phyloP scores from a whole-genome alignment of 139 green algal genomes.

The Pleodorina starrii region DNA sequence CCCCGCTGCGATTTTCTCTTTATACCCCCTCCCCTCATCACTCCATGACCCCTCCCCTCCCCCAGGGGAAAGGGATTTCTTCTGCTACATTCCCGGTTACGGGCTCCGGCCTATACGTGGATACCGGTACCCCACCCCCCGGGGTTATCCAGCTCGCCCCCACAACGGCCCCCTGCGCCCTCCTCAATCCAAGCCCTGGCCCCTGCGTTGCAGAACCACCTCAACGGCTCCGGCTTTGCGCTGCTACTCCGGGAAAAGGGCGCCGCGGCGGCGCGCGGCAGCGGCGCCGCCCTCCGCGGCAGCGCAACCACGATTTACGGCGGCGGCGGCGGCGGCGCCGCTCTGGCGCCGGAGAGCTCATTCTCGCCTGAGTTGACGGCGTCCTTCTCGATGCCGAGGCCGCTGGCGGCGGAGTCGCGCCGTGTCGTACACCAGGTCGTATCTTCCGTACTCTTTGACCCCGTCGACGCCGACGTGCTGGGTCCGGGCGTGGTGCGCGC shows the following conservation, averaged over 20 bases:
- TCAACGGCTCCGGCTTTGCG: too few species aligned
- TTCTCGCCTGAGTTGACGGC: not conserved
- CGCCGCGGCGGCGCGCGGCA: not conserved
- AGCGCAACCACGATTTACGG: not conserved
- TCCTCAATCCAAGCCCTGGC: constrained; percentile 30
- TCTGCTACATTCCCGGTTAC: too few species aligned
- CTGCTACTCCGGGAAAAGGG: constrained; percentile 2
- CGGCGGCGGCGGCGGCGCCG: not conserved
- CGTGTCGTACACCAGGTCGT: constrained; percentile 17
- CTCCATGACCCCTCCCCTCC: too few species aligned
- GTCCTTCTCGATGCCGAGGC: not conserved
- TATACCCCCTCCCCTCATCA: too few species aligned
- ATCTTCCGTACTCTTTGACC: constrained; percentile 27
- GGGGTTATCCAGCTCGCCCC: too few species aligned
- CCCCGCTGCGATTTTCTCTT: too few species aligned
- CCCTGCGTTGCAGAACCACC: too few species aligned
- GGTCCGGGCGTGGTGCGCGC: not conserved
- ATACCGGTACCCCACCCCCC: too few species aligned
- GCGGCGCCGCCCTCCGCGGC: not conserved
- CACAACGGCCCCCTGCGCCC: too few species aligned
- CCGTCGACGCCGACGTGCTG: not conserved
- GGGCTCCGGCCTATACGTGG: too few species aligned
- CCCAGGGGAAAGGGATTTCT: too few species aligned
- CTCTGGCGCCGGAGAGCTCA: not conserved
- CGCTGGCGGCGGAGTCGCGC: not conserved